Conservation (phyloP, 129 eudicot species). For the Cynara cardunculus region DNA sequence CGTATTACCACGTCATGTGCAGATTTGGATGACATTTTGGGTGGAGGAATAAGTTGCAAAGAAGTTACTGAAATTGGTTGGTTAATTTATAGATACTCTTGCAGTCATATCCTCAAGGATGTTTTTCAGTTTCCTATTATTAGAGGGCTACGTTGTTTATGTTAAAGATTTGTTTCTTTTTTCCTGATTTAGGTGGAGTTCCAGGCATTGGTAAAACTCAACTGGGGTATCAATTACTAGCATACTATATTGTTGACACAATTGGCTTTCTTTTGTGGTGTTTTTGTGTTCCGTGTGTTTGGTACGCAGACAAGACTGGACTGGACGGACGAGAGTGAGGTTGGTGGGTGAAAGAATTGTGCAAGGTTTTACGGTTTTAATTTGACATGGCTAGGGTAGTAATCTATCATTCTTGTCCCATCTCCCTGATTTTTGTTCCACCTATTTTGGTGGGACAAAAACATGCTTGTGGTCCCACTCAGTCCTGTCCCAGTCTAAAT, state of each 20-base stretch:
- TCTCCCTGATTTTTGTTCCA: neutral
- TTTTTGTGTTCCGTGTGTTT: neutral
- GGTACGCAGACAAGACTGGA: too few relatives aligned
- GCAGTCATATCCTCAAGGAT: neutral
- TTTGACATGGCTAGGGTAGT: neutral
- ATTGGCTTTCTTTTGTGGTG: neutral
- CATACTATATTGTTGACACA: neutral
- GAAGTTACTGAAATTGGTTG: constrained; percentile 92
- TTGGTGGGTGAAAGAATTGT: too few relatives aligned
- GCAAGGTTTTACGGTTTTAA: too few relatives aligned
- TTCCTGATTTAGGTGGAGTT: constrained; percentile 68
- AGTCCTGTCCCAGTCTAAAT: neutral
- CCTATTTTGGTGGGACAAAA: too few relatives aligned
- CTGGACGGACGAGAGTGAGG: too few relatives aligned
- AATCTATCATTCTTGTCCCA: neutral
- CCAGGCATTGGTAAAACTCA: constrained; percentile 99
- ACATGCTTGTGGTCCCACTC: neutral
- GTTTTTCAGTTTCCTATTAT: neutral
- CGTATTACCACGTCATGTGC: constrained; percentile 86
- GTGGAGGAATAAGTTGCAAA: constrained; percentile 87
- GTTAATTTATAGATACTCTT: constrained; percentile 5
- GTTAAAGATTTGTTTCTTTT: neutral
- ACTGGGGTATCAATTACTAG: constrained; percentile 55
- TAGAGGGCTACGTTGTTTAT: neutral
- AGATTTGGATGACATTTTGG: constrained; percentile 75